Evolutionary conservation across 345 rosid species (phyloP).

Genomic region (Durio zibethinus): DNA sequence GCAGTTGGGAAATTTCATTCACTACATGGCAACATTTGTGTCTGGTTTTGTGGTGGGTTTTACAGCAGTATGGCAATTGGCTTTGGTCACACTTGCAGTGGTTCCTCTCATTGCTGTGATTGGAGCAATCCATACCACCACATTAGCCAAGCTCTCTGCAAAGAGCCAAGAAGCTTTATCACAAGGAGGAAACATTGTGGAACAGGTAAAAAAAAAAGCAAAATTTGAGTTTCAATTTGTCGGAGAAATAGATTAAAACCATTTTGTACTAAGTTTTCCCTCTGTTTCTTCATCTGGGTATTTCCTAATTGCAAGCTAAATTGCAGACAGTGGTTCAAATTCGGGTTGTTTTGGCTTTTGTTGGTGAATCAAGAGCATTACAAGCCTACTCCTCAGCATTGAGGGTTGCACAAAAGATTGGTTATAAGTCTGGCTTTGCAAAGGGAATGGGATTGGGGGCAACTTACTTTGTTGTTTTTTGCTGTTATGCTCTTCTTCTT

Average conservation of each 20-base stretch:
- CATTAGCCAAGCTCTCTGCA: slow-evolving; percentile 70
- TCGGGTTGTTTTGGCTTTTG: slow-evolving; percentile 79
- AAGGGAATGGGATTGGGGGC: slow-evolving; percentile 95
- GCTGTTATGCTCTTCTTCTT: slow-evolving; percentile 86
- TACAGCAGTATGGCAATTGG: slow-evolving; percentile 97
- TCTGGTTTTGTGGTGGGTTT: slow-evolving; percentile 96
- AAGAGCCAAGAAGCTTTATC: slow-evolving; percentile 87
- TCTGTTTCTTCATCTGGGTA: slow-evolving; percentile 27
- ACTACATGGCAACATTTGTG: slow-evolving; percentile 90
- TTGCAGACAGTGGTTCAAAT: slow-evolving; percentile 89
- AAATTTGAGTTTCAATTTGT: neutral
- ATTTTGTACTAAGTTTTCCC: neutral
- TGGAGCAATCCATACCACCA: slow-evolving; percentile 75
- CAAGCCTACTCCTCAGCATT: slow-evolving; percentile 80
- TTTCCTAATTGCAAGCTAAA: slow-evolving; percentile 25
- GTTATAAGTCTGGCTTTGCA: slow-evolving; percentile 80
- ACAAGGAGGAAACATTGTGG: slow-evolving; percentile 87
- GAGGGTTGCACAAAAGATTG: slow-evolving; percentile 67
- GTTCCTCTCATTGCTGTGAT: slow-evolving; percentile 96
- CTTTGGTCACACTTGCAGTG: slow-evolving; percentile 90
- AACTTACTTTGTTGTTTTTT: slow-evolving; percentile 95
- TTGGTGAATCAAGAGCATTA: slow-evolving; percentile 85
- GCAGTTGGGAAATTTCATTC: slow-evolving; percentile 97
- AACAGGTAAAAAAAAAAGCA: slow-evolving; percentile 54
- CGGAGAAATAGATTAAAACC: neutral